Evolutionary conservation across 768 basidiomycete genomes (phyloP).

Genomic region (Phylloporus rhodoxanthus): DNA sequence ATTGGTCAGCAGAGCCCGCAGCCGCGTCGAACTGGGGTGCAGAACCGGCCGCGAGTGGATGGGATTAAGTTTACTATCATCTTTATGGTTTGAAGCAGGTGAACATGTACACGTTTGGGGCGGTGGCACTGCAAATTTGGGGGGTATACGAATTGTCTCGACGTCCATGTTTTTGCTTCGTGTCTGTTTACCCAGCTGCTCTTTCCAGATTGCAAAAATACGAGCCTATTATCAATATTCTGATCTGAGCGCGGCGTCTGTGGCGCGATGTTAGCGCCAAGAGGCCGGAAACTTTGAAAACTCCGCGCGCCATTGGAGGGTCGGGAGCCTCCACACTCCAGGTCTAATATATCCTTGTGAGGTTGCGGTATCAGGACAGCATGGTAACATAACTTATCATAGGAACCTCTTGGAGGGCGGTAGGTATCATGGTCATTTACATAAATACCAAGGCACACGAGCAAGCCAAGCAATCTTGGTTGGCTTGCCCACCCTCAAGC

Average conservation of each 20-base stretch:
- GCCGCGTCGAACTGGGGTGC: conserved; percentile 31
- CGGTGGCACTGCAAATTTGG: conserved; percentile 1
- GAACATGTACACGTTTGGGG: not conserved
- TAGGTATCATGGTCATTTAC: not conserved
- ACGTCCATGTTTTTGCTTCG: conserved; percentile 14
- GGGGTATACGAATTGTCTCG: conserved; percentile 14
- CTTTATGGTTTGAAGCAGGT: conserved; percentile 1
- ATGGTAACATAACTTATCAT: not conserved
- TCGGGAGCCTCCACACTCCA: too few relatives aligned
- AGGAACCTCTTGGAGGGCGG: not conserved
- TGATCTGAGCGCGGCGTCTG: too few relatives aligned
- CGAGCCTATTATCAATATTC: not conserved
- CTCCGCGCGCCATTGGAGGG: too few relatives aligned
- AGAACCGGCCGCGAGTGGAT: conserved; percentile 24
- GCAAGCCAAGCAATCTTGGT: not conserved
- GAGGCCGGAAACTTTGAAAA: too few relatives aligned
- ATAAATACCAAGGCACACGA: not conserved
- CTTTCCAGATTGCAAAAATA: conserved; percentile 17
- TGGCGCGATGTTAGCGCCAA: too few relatives aligned
- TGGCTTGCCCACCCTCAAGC: not conserved
- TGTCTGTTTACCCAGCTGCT: conserved; percentile 2
- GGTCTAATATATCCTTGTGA: too few relatives aligned
- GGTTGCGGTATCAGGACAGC: not conserved
- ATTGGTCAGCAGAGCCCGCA: conserved; percentile 84
- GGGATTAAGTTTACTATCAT: conserved; percentile 20